Evolutionary conservation across 2,329 filamentous ascomycete species (phyloP), one percentile per base, ranked within the genome.

Genomic region (Alternaria incomplexa): DNA sequence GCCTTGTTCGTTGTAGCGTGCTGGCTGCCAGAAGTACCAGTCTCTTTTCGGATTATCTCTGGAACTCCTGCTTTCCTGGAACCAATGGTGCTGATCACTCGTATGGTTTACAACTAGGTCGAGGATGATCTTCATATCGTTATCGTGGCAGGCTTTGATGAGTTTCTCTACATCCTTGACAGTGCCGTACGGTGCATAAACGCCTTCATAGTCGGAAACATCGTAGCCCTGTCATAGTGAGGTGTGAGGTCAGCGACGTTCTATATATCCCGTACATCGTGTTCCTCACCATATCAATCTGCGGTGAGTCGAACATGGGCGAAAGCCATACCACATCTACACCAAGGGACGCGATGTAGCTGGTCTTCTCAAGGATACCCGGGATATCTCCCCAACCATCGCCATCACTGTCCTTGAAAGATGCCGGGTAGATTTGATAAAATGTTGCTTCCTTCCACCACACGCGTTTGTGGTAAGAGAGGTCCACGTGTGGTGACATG

Each of bases 21-120:
- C 80, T 1, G 85, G 84, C 62, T 85, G 84, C 90, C 90, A 92
- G 69, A 90, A 88, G 71, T 91, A 92, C 89, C 90, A 93, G 75
- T 91, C 85, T 2, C 90, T 83, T 73, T 91, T 91, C 10, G 88
- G 84, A 71, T 84, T 90, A 66, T 86, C 82, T 61, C 84, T 87
- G 44, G 86, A 88, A 36, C 85, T 86, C 54, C 87, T 83, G 3
- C 88, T 90, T 72, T 91, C 86, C 51, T 87, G 83, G 79, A 93
- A 93, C 90, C 90, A 93, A 4, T 84, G 83, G 70, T 92, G 89
- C 74, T 91, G 85, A 66, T 90, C 87, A 3, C 88, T 91, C 0
- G 91, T 93, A 75, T 95, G 91, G 68, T 93, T 95, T 64, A 93
- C 86, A 2, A 94, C 91, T 4, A 94, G 82, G 73, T 94, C 91